Conservation (phyloP, 805 yeast genomes). For the Pichia exigua region DNA sequence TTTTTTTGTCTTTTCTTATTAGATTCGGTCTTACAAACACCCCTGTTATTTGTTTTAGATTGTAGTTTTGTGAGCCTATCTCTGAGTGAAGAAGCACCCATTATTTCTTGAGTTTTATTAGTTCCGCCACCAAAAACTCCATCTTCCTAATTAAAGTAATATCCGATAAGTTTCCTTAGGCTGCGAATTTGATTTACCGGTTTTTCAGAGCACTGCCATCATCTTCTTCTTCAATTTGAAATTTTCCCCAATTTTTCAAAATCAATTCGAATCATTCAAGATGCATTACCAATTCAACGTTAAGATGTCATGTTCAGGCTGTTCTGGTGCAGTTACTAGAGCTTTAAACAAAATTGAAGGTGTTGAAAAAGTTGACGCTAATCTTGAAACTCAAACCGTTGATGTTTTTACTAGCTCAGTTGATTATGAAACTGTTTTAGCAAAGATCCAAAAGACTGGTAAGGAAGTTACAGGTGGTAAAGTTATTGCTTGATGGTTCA, state of each 20-base stretch:
- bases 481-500: constrained; percentile 32
- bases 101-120: background rate
- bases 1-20: background rate
- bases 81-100: background rate
- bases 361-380: constrained; percentile 62
- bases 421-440: constrained; percentile 67
- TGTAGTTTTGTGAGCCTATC: constrained; percentile 3
- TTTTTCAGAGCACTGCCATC: background rate
- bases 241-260: no score
- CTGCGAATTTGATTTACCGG: background rate
- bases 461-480: constrained; percentile 69
- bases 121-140: no score
- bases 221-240: background rate
- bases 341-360: constrained; percentile 68
- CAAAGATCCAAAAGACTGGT: constrained; percentile 83
- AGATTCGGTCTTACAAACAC: background rate
- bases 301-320: constrained; percentile 79
- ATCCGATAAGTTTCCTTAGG: background rate
- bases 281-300: constrained; percentile 76
- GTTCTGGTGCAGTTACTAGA: constrained; percentile 79
- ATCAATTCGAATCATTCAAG: background rate
- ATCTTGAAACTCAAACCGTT: constrained; percentile 75
- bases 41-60: background rate
- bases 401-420: constrained; percentile 52
- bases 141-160: background rate